These are phyloP conservation scores for Elsinoe fawcettii DNA, from an alignment of 2,329 filamentous ascomycete species.

Conservation along the genomic window DNA sequence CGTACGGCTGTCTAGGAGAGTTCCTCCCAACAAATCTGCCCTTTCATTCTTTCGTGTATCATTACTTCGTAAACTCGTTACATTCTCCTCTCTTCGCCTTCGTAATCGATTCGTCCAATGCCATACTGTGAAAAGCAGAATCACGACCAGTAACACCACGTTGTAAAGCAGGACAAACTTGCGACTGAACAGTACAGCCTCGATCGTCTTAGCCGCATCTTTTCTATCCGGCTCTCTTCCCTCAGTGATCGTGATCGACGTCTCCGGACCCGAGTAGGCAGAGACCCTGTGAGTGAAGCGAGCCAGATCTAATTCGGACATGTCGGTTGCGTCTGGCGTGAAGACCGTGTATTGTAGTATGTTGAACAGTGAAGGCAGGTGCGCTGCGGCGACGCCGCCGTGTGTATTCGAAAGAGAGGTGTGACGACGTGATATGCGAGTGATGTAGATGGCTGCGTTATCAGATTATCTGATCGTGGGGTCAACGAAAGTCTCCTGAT, in stretches of 20 bases:
- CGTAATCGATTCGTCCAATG: constrained; percentile 31
- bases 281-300: neutral
- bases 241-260: neutral
- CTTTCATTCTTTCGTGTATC: constrained; percentile 10
- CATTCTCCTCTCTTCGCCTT: constrained; percentile 16
- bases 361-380: neutral
- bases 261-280: neutral
- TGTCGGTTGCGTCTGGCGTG: neutral
- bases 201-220: constrained; percentile 23
- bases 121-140: constrained; percentile 32
- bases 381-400: neutral
- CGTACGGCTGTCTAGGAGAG: neutral
- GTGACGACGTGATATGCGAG: neutral
- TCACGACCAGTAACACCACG: constrained; percentile 30
- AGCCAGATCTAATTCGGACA: neutral
- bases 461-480: constrained; percentile 10
- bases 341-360: neutral
- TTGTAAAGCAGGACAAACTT: constrained; percentile 36
- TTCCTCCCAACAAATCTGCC: constrained; percentile 6
- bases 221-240: neutral
- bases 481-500: neutral
- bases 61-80: constrained; percentile 1
- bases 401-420: neutral
- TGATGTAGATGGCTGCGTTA: constrained; percentile 5
- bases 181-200: constrained; percentile 33